Base-by-base conservation (phyloP, 768 basidiomycete species). In the Candolleomyces eurysporus region DNA sequence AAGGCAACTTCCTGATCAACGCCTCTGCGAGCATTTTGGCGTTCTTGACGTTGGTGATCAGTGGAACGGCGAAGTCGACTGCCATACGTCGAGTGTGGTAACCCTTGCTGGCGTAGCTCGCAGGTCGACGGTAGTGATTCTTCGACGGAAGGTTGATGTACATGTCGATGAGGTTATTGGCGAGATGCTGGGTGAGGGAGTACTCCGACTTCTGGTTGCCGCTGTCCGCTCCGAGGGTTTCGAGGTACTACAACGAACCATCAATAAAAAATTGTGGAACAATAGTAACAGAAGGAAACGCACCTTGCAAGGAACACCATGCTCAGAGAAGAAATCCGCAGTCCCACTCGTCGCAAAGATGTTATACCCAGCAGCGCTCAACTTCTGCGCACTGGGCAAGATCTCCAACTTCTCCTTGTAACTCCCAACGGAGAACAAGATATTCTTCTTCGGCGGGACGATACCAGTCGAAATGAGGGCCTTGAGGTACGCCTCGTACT, bases 121-220 rank as follows among this genome's bases (percentile, higher is more conserved):
- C 96, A 6, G 97, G 97, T 19, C 97, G 91, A 61, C 97, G 91
- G 76, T 93, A 98, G 71, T 94, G 85, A 75, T 99, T 98, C 79
- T 94, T 97, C 45, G 96, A 98, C 2, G 97, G 97, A 66, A 99
- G 79, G 75, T 99, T 99, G 86, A 99, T 96, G 75, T 98, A 99
- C 87, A 98, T 92, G 76, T 99, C 97, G 72, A 99, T 99, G 67
- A 97, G 79, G 74, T 96, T 95, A 75, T 96, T 96, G 39, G 92
- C 93, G 63, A 99, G 79, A 78, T 99, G 97, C 73, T 97, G 94
- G 4, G 93, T 95, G 61, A 99, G 80, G 0, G 97, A 98, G 74
- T 98, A 99, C 72, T 98, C 97, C 3, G 94, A 92, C 74, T 99
- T 99, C 74, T 96, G 92, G 64, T 88, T 76, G 73, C 87, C 87